Percentiles rank a stretch among this genome's conserved stretches.
These are phyloP conservation scores for Rhypophila decipiens DNA, from an alignment of 495 filamentous ascomycete genomes.

Conservation along the genomic window DNA sequence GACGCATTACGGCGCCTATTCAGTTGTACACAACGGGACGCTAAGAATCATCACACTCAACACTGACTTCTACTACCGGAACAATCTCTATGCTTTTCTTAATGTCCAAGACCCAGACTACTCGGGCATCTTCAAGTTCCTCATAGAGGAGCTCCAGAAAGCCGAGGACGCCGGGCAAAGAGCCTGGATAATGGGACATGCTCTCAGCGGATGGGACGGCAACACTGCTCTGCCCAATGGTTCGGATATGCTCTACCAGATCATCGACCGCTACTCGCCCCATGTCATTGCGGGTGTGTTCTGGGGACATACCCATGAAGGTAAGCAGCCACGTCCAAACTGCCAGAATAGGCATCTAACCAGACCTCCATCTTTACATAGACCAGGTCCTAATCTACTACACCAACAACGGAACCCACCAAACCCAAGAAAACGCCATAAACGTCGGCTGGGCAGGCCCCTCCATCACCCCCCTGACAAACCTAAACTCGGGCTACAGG, in stretches of 20 bases:
- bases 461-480: slow-evolving; percentile 47
- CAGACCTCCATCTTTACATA: no score
- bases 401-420: slow-evolving; percentile 41
- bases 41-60: slow-evolving; percentile 48
- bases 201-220: slow-evolving; percentile 47
- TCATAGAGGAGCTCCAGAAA: slow-evolving; percentile 45
- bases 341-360: no score
- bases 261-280: slow-evolving; percentile 50
- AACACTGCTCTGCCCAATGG: slow-evolving; percentile 43
- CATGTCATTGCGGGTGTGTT: slow-evolving; percentile 51
- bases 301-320: slow-evolving; percentile 53
- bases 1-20: slow-evolving; percentile 48
- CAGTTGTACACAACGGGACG: slow-evolving; percentile 41
- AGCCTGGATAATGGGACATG: slow-evolving; percentile 52
- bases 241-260: slow-evolving; percentile 50
- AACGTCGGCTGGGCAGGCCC: slow-evolving; percentile 45
- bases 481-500: slow-evolving; percentile 50
- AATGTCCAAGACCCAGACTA: slow-evolving; percentile 44
- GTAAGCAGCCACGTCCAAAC: slow-evolving; percentile 7
- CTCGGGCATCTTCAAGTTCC: slow-evolving; percentile 44
- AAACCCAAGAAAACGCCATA: slow-evolving; percentile 34
- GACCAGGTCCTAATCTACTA: slow-evolving; percentile 47
- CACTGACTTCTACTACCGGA: slow-evolving; percentile 47
- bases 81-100: slow-evolving; percentile 42
- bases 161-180: slow-evolving; percentile 47